Percentiles rank a stretch among this genome's conserved stretches.
phyloP scores from a whole-genome alignment of 208 protist species.

The Trichomonas gallinae region DNA sequence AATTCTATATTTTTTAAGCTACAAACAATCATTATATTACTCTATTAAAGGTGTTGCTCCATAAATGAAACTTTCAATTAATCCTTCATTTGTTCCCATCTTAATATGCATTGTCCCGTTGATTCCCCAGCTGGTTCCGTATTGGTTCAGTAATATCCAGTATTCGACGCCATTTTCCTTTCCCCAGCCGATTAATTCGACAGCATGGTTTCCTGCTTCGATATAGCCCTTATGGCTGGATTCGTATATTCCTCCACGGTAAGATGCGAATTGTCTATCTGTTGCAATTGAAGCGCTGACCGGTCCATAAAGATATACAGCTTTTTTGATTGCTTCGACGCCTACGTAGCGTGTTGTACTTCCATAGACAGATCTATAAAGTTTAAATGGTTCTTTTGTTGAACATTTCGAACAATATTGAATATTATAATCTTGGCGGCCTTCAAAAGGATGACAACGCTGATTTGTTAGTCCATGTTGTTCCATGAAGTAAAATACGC shows the following conservation, averaged over 20 bases:
- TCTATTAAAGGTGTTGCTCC: not conserved
- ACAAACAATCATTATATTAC: not conserved
- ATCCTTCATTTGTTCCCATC: not conserved
- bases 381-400: not conserved
- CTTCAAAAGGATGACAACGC: not conserved
- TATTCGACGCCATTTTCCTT: not conserved
- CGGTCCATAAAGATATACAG: not conserved
- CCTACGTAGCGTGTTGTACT: not conserved
- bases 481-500: not conserved
- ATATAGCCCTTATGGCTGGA: not conserved
- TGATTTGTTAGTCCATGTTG: not conserved
- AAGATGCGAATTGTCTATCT: not conserved
- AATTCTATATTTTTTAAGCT: too few species aligned
- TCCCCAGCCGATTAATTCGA: not conserved
- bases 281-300: not conserved
- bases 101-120: not conserved
- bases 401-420: not conserved
- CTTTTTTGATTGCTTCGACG: not conserved
- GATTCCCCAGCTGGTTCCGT: not conserved
- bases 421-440: not conserved
- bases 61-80: slow-evolving; percentile 5
- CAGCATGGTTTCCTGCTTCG: not conserved
- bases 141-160: not conserved
- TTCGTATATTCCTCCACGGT: not conserved
- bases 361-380: not conserved